Evolutionary conservation across 2,329 filamentous ascomycete genomes (phyloP).

Genomic region (Amesomyces nigricolor): DNA sequence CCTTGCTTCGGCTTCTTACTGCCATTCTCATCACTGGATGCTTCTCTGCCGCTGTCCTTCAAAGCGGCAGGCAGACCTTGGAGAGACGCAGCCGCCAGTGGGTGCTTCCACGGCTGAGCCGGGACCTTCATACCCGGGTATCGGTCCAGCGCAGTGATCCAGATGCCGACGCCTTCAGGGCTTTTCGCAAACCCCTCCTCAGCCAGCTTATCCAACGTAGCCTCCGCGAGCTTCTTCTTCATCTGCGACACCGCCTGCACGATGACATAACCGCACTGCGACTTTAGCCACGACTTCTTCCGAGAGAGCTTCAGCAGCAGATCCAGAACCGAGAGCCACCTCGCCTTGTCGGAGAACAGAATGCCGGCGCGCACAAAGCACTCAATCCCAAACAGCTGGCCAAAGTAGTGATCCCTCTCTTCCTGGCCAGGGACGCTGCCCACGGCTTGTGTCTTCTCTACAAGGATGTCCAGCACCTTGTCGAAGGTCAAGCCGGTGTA

Average conservation of each 20-base stretch:
- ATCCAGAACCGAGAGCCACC: conserved; percentile 64
- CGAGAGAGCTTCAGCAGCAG: conserved; percentile 67
- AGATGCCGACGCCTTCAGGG: conserved; percentile 83
- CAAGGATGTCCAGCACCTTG: conserved; percentile 46
- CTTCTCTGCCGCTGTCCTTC: conserved; percentile 63
- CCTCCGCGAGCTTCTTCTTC: conserved; percentile 51
- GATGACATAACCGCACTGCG: conserved; percentile 80
- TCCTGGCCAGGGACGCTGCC: conserved; percentile 62
- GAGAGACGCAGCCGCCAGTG: conserved; percentile 63
- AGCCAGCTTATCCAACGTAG: conserved; percentile 57
- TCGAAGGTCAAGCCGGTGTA: conserved; percentile 53
- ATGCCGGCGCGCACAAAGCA: conserved; percentile 76
- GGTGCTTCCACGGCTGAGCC: conserved; percentile 71
- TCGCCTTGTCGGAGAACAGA: conserved; percentile 55
- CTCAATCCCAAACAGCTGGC: conserved; percentile 80
- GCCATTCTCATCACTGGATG: conserved; percentile 41
- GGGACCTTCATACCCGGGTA: conserved; percentile 63
- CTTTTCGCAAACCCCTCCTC: conserved; percentile 67
- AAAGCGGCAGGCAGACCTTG: conserved; percentile 67
- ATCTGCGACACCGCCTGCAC: conserved; percentile 65
- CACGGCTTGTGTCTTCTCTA: conserved; percentile 50
- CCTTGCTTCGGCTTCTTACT: conserved; percentile 55
- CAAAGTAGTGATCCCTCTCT: conserved; percentile 78
- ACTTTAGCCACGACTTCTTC: conserved; percentile 82
- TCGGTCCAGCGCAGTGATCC: conserved; percentile 63